Base-by-base conservation (phyloP, 768 basidiomycete species). In the Auricularia sp. region DNA sequence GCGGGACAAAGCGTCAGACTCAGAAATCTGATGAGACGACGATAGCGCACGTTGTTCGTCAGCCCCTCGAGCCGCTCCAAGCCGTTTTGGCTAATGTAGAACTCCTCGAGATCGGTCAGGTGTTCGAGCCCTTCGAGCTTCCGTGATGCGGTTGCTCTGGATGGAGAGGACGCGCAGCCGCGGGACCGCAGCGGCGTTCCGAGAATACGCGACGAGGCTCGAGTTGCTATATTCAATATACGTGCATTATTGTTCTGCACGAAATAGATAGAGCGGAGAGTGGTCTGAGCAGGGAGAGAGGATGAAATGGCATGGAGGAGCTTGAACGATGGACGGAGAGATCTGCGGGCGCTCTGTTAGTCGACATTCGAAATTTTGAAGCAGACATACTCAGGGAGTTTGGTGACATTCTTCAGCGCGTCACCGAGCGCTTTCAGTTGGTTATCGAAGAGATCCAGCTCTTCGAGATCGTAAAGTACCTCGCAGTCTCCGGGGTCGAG, bases 381-480 rank as follows among this genome's bases (percentile, higher is more conserved):
- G 29, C 29, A 29, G 39, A 14, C 39, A 14, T 14, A 42, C 39
- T n/a, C 33, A 62, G 29, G 29, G 29, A 93, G 78, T 37, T 80
- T 80, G 3, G 74, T 73, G 54, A 86, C 71, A 39, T 78, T 78
- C 66, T 87, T 80, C 63, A 98, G 70, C 0, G 89, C 87, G 66
- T 84, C 78, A 0, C 83, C 89, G 21, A 91, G 66, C 62, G 78
- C 76, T 76, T 92, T 95, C 68, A 99, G 74, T 73, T 92, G 88
- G 78, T 99, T 99, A 75, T 99, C 97, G 73, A 98, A 99, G 67
- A 98, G 70, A 76, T 99, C 97, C 65, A 98, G 75, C 68, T 98
- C 97, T 71, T 94, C 90, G 42, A 99, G 76, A 56, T 84, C 80
- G 13, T 73, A 81, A 64, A 98, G 75, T 37, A 81, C 76, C 36